These are phyloP conservation scores for Besnoitia besnoiti DNA, from an alignment of 169 alveolate genomes.

Conservation along the genomic window DNA sequence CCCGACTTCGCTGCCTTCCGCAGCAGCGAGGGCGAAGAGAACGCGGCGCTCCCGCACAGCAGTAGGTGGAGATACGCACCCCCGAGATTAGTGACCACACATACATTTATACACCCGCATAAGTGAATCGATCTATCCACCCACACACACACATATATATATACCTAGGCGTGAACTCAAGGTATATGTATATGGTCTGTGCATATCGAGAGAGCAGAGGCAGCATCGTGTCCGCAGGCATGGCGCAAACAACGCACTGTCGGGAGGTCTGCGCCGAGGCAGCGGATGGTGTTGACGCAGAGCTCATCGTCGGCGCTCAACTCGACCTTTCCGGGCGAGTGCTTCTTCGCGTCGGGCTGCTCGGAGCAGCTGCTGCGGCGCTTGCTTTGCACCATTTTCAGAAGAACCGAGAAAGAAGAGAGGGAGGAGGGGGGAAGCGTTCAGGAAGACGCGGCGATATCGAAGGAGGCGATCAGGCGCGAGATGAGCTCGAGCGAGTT, in stretches of 20 bases:
- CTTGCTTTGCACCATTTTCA: not conserved
- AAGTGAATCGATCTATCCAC: not conserved
- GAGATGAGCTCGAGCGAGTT: conserved; percentile 3
- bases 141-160: not conserved
- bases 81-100: no score
- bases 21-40: no score
- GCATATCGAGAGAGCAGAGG: not conserved
- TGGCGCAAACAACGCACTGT: conserved; percentile 41
- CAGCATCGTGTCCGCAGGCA: not conserved
- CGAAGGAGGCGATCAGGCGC: conserved; percentile 2
- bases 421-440: not conserved
- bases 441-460: not conserved
- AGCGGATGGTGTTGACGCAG: conserved; percentile 70
- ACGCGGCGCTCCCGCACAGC: no score
- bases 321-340: conserved; percentile 8
- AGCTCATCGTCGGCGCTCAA: conserved; percentile 47
- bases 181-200: not conserved
- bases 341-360: conserved; percentile 21
- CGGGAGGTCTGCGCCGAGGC: conserved; percentile 70
- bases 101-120: not conserved
- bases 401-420: not conserved
- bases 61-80: no score
- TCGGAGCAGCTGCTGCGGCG: not conserved
- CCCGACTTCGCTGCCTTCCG: no score
- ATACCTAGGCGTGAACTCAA: not conserved